Conservation (phyloP, 495 filamentous ascomycete genomes). For the Podospora conica region DNA sequence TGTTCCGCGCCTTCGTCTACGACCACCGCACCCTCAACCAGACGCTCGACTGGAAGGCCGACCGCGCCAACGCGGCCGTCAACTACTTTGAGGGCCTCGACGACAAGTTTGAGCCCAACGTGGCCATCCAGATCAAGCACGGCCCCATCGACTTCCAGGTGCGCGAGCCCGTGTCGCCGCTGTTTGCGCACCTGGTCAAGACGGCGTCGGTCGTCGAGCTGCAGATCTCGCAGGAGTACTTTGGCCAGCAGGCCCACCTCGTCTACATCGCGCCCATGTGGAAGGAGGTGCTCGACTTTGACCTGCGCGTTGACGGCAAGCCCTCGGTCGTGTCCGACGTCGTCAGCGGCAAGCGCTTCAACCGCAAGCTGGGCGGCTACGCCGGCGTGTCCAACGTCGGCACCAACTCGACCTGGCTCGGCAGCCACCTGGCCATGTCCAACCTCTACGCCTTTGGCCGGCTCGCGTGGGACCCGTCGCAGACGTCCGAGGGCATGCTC, state of each 20-base stretch:
- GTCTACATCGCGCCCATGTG: conserved; percentile 63
- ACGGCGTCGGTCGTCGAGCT: conserved; percentile 60
- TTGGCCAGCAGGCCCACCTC: conserved; percentile 64
- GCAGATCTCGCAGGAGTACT: conserved; percentile 62
- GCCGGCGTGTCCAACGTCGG: conserved; percentile 67
- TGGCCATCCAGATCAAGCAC: conserved; percentile 67
- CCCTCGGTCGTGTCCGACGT: conserved; percentile 52
- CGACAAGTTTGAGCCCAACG: conserved; percentile 61
- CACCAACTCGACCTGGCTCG: conserved; percentile 60
- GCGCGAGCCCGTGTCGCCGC: conserved; percentile 60
- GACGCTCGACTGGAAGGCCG: conserved; percentile 50
- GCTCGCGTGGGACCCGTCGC: conserved; percentile 55
- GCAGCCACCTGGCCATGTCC: conserved; percentile 61
- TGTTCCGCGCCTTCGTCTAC: conserved; percentile 73
- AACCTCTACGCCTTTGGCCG: conserved; percentile 67
- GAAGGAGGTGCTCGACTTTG: conserved; percentile 61
- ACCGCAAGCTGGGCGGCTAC: conserved; percentile 52
- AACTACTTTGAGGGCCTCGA: conserved; percentile 62
- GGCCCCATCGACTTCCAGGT: conserved; percentile 75
- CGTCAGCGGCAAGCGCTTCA: conserved; percentile 53
- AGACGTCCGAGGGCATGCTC: conserved; percentile 43
- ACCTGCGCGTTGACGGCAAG: conserved; percentile 52
- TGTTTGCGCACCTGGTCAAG: conserved; percentile 57
- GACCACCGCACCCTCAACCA: conserved; percentile 46
- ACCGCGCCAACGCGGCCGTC: conserved; percentile 64